These are phyloP conservation scores for Peronospora farinosa DNA, from an alignment of 352 stramenopile genomes.

Conservation along the genomic window DNA sequence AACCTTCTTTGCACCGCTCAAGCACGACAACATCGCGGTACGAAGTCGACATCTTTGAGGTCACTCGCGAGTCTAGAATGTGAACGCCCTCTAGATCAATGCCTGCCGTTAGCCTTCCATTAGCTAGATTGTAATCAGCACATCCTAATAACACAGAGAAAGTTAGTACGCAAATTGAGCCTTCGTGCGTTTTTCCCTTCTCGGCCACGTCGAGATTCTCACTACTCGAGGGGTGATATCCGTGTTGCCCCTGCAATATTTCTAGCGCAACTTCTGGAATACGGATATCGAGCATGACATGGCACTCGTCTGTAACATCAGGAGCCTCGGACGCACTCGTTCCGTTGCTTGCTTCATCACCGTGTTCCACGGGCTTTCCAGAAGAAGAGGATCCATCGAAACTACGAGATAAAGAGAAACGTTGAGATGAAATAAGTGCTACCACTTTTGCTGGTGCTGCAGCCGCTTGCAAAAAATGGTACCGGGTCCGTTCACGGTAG, in stretches of 20 bases:
- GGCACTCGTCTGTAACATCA: constrained; percentile 41
- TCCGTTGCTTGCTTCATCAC: constrained; percentile 28
- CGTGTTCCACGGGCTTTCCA: constrained; percentile 27
- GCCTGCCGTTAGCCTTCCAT: constrained; percentile 37
- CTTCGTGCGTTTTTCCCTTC: constrained; percentile 49
- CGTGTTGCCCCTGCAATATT: constrained; percentile 63
- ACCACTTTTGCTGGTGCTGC: constrained; percentile 13
- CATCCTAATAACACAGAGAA: constrained; percentile 39
- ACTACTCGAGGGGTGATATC: constrained; percentile 71
- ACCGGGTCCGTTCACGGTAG: constrained; percentile 55
- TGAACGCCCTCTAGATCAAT: constrained; percentile 54
- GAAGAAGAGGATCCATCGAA: constrained; percentile 26
- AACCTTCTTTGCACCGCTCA: constrained; percentile 33
- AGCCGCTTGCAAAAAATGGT: constrained; percentile 24
- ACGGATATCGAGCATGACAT: constrained; percentile 48
- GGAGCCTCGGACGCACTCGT: constrained; percentile 28
- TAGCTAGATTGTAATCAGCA: constrained; percentile 52
- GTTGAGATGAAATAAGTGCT: constrained; percentile 16
- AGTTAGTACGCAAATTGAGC: constrained; percentile 67
- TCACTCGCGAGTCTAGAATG: constrained; percentile 58
- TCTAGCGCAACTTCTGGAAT: constrained; percentile 78
- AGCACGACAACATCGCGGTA: constrained; percentile 78
- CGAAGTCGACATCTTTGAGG: constrained; percentile 44
- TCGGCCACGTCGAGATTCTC: constrained; percentile 73
- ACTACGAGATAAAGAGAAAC: constrained; percentile 22